Evolutionary conservation across 257 asterid genomes (phyloP), one percentile per base, ranked within the genome.

Genomic region (Asclepias syriaca): DNA sequence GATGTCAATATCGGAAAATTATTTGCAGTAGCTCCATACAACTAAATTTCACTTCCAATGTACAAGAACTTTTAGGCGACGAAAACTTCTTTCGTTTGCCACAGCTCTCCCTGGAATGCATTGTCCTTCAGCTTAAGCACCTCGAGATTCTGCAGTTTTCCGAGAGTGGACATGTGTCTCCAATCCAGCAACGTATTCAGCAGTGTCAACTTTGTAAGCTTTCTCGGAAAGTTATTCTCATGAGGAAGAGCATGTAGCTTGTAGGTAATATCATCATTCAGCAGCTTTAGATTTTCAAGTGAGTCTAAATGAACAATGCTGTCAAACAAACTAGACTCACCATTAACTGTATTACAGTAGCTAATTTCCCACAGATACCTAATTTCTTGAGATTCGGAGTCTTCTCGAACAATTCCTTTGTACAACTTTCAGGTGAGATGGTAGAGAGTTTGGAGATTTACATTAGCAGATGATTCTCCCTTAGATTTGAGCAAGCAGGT

Each of bases 401-500:
- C 51, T 72, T 71, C 19, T 70, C 76, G 8, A 77, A 66, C 60
- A 72, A 48, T 12, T 66, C 72, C 22, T 29, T 71, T 5, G 80
- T 70, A 69, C 80, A 77, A 40, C 80, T 71, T 49, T 71, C 80
- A n/a, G 80, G 80, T 45, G 80, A 68, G 37, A 77, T 77, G 9
- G 69, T 77, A 63, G 43, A 70, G 58, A 3, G 75, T 76, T 76
- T 70, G 80, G 53, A 76, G 12, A 6, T 66, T 54, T 22, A n/a
- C 72, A 22, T 43, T 63, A 29, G 59, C 9, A 11, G 43, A 45
- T 37, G 22, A 65, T 16, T 71, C 59, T 21, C 12, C 39, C 55
- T 66, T 48, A 77, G 39, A 10, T 29, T 68, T 48, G 48, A 9
- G 53, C 40, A 76, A 77, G 50, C 11, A 24, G 32, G 81, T 72